Conservation (phyloP, 768 basidiomycete genomes). For the Phylloporus sp. region DNA sequence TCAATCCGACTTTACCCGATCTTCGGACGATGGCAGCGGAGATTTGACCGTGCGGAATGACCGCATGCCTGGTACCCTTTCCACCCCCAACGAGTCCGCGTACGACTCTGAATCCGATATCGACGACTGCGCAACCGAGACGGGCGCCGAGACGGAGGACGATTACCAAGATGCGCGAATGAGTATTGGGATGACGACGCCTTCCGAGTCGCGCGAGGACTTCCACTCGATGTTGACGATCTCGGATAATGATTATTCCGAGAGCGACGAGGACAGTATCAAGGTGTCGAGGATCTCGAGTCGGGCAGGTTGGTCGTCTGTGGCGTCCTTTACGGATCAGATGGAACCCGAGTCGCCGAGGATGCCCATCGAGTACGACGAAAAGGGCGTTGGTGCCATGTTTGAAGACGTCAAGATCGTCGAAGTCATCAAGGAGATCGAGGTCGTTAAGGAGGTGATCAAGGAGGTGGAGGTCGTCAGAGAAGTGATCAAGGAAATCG, state of each 20-base stretch:
- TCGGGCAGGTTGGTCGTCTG: slow-evolving; percentile 23
- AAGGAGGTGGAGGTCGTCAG: slow-evolving; percentile 24
- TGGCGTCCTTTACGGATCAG: slow-evolving; percentile 20
- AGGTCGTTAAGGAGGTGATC: slow-evolving; percentile 28
- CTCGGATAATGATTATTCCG: slow-evolving; percentile 63
- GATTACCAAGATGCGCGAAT: slow-evolving; percentile 76
- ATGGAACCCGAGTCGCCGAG: slow-evolving; percentile 1
- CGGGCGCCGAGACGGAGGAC: slow-evolving; percentile 64
- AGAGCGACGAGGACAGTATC: slow-evolving; percentile 66
- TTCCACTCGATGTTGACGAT: slow-evolving; percentile 72
- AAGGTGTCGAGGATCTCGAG: slow-evolving; percentile 52
- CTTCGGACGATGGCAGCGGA: slow-evolving; percentile 36
- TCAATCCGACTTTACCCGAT: slow-evolving; percentile 39
- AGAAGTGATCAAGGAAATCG: slow-evolving; percentile 31
- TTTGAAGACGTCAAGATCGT: slow-evolving; percentile 30
- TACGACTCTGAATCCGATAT: slow-evolving; percentile 43
- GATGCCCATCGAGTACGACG: slow-evolving; percentile 46
- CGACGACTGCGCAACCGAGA: slow-evolving; percentile 48
- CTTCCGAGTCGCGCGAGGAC: slow-evolving; percentile 63
- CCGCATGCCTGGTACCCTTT: slow-evolving; percentile 21
- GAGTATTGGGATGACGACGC: slow-evolving; percentile 55
- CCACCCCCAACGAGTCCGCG: slow-evolving; percentile 25
- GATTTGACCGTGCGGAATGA: slow-evolving; percentile 30
- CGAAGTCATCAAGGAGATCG: slow-evolving; percentile 29
- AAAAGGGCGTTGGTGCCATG: slow-evolving; percentile 35